Base-by-base conservation (phyloP, 2,329 filamentous ascomycete genomes). In the Proliferodiscus dingleyae region DNA sequence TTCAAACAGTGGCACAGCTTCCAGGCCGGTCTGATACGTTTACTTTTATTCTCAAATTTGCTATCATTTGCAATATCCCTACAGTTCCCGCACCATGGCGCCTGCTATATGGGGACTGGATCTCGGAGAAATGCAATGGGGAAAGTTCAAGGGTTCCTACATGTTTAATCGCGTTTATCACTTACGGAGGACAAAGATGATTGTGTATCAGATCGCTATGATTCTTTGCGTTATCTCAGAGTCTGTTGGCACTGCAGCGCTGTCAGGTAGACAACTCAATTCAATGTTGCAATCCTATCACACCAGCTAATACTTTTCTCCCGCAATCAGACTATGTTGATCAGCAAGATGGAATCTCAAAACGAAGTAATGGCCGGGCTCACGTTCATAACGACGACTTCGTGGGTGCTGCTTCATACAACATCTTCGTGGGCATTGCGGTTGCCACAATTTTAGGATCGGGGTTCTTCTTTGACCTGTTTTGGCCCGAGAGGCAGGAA, bases 381-480 rank as follows among this genome's bases (percentile, higher is more conserved):
- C 63, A 65, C 5, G 67, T 76, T 11, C 68, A 75, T 59, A 80
- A 78, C 58, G 71, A 78, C 59, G 68, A 77, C 56, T 77, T 74
- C 50, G 63, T 80, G 50, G 75, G 75, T 21, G 71, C 74, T 7
- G 72, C 71, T 1, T 72, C 71, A 2, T 80, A 73, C 65, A 80
- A 80, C 57, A 78, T 80, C 55, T 79, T 78, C 50, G 71, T 75
- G 6, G 77, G 77, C 16, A 67, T 80, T 24, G 75, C 71, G 15
- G 71, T 79, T 7, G 76, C 76, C 11, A 75, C 71, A 37, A 73
- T 80, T 54, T 80, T 81, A 54, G 76, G 76, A 18, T 70, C 71
- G 1, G 77, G 71, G 0, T 80, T 80, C 66, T 80, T 80, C 66
- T 79, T 80, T 61, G 77, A 80, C 56, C 69, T 81, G 3, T 78